Evolutionary conservation across 768 basidiomycete genomes (phyloP), one percentile per base, ranked within the genome.

Genomic region (Mycena albidolilacea): DNA sequence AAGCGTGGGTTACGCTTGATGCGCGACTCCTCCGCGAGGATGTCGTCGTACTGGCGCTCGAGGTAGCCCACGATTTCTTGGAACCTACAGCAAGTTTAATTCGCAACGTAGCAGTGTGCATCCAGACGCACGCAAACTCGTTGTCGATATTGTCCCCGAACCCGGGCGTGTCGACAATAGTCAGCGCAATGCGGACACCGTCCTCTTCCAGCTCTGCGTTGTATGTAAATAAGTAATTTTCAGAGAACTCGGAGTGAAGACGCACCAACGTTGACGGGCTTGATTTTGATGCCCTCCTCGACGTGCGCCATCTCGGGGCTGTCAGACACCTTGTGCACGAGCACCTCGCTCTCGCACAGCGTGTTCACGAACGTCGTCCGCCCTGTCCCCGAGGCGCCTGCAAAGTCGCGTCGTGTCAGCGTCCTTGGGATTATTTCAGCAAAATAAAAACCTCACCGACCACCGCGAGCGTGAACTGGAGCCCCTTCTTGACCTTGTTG

Each of bases 1-100:
- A 99, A 99, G 75, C 98, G 93, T 39, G 97, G 97, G 84, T 98
- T 99, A 88, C 98, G 97, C 87, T 98, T 99, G 85, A 99, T 99
- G 77, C 98, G 91, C 66, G 96, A 97, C 85, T 99, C 98, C 82
- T 99, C 97, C 5, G 97, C 97, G 75, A 99, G 87, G 80, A 98
- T 97, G 78, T 99, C 97, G 73, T 99, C 98, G 84, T 99, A 99
- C 91, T 99, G 97, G 66, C 97, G 92, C 82, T 99, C 98, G 75
- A 99, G 92, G 85, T 99, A 90, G 73, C 95, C 95, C 64, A 97
- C 93, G 77, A 99, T 99, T 82, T 99, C 98, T 82, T 95, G 93
- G 85, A 99, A 99, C 67, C 97, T 98, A 76, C 30, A 39, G 17
- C 44, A 52, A 17, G 37, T 64, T 52, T 21, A 52, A 67, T 52